Percentiles rank a stretch among this genome's conserved stretches.
Conservation (phyloP, 2,329 filamentous ascomycete genomes). For the Grosmannia clavigera region DNA sequence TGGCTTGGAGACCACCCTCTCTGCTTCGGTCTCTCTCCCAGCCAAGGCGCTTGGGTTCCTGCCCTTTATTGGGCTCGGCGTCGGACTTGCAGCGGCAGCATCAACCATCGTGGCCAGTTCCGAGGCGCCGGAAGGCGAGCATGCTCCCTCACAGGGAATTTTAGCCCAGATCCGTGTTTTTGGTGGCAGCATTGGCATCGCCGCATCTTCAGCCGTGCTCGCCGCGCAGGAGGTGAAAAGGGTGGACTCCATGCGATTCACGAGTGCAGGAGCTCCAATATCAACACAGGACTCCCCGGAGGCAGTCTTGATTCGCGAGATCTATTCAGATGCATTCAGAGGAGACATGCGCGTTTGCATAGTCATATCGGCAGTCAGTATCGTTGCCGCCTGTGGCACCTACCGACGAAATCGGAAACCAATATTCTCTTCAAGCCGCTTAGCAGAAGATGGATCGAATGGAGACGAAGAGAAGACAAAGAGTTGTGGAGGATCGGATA, state of each 20-base stretch:
- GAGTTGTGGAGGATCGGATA: background rate
- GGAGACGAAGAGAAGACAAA: background rate
- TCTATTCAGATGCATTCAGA: slow-evolving; percentile 32
- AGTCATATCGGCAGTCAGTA: slow-evolving; percentile 25
- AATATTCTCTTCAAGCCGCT: slow-evolving; percentile 3
- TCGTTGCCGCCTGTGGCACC: slow-evolving; percentile 27
- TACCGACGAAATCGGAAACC: slow-evolving; percentile 23
- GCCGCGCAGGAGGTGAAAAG: slow-evolving; percentile 19
- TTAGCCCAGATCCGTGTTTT: slow-evolving; percentile 38
- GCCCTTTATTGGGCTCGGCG: slow-evolving; percentile 38
- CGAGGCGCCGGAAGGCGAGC: slow-evolving; percentile 30
- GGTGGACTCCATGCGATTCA: slow-evolving; percentile 18
- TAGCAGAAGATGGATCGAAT: background rate
- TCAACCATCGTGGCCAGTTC: slow-evolving; percentile 32
- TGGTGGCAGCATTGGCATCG: slow-evolving; percentile 42
- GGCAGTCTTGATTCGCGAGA: slow-evolving; percentile 20
- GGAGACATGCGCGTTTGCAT: slow-evolving; percentile 34
- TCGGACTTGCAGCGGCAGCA: slow-evolving; percentile 34
- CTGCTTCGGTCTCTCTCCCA: slow-evolving; percentile 22
- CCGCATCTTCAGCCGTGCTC: slow-evolving; percentile 36
- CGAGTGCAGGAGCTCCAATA: slow-evolving; percentile 12
- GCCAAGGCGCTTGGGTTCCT: slow-evolving; percentile 36
- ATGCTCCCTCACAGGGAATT: slow-evolving; percentile 36
- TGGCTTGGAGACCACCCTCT: slow-evolving; percentile 30
- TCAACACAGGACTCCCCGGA: slow-evolving; percentile 12